These are phyloP conservation scores for Bruguiera sexangula DNA, from an alignment of 345 rosid species.

Conservation along the genomic window DNA sequence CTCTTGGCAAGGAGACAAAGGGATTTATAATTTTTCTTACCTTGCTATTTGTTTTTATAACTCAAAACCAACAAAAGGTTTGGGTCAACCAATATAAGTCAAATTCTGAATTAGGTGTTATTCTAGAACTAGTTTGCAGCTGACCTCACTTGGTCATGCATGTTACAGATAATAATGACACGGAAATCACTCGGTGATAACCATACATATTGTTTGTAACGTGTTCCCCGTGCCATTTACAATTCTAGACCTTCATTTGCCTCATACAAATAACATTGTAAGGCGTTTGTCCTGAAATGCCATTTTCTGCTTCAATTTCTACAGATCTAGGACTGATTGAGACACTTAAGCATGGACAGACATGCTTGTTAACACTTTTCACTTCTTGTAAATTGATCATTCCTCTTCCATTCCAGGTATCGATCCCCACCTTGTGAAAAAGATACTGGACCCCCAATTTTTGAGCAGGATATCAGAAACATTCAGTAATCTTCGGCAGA, in stretches of 20 bases:
- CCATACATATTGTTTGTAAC: not conserved
- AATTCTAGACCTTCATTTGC: not conserved
- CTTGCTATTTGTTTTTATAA: not conserved
- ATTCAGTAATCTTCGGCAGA: constrained; percentile 50
- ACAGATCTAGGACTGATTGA: not conserved
- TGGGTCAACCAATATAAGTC: not conserved
- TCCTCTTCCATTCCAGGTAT: constrained; percentile 48
- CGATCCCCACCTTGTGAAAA: constrained; percentile 65
- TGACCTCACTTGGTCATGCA: not conserved
- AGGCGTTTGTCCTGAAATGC: not conserved
- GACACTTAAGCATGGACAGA: not conserved
- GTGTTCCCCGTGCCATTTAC: not conserved
- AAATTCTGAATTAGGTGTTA: not conserved
- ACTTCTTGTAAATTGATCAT: constrained; percentile 7
- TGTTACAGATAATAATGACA: not conserved
- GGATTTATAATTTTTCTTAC: not conserved
- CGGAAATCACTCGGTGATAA: not conserved
- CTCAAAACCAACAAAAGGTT: not conserved
- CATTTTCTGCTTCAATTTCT: not conserved
- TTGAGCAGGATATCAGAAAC: constrained; percentile 55
- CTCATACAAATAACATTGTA: not conserved
- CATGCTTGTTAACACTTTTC: not conserved
- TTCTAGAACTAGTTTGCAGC: not conserved
- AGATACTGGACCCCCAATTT: constrained; percentile 71
- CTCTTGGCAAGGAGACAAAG: too few species aligned